phyloP scores from a whole-genome alignment of 345 rosid species.

The Microthlaspi erraticum region DNA sequence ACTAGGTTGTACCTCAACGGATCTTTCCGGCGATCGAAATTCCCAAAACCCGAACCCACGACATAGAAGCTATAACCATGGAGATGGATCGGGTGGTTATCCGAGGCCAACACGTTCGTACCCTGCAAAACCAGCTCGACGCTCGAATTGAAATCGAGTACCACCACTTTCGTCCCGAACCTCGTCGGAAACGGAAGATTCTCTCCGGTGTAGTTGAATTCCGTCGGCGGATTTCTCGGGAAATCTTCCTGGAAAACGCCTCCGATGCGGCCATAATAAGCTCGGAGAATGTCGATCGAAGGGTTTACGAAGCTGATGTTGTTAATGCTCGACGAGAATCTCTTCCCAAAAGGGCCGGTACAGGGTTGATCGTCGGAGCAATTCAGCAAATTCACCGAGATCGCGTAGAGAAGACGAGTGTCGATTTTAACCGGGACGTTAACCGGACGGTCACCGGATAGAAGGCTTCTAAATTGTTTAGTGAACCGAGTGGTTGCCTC shows the following conservation, averaged over 20 bases:
- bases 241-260: slow-evolving; percentile 84
- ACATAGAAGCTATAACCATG: slow-evolving; percentile 83
- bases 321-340: slow-evolving; percentile 81
- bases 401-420: slow-evolving; percentile 42
- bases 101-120: slow-evolving; percentile 72
- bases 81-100: slow-evolving; percentile 85
- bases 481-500: slow-evolving; percentile 70
- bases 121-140: slow-evolving; percentile 83
- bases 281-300: slow-evolving; percentile 67
- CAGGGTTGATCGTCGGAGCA: slow-evolving; percentile 76
- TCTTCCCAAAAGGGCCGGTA: slow-evolving; percentile 79
- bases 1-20: slow-evolving; percentile 68
- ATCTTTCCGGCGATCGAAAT: slow-evolving; percentile 67
- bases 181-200: slow-evolving; percentile 84
- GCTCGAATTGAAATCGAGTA: slow-evolving; percentile 65
- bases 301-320: slow-evolving; percentile 77
- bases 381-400: slow-evolving; percentile 66
- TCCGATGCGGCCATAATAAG: slow-evolving; percentile 66
- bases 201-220: slow-evolving; percentile 60
- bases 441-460: slow-evolving; percentile 41
- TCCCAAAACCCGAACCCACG: slow-evolving; percentile 76
- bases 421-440: slow-evolving; percentile 49
- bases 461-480: slow-evolving; percentile 54
- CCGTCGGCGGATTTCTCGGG: slow-evolving; percentile 70
- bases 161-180: slow-evolving; percentile 72